Conservation (phyloP, 1,284 basidiomycete genomes). For the Grifola frondosa region DNA sequence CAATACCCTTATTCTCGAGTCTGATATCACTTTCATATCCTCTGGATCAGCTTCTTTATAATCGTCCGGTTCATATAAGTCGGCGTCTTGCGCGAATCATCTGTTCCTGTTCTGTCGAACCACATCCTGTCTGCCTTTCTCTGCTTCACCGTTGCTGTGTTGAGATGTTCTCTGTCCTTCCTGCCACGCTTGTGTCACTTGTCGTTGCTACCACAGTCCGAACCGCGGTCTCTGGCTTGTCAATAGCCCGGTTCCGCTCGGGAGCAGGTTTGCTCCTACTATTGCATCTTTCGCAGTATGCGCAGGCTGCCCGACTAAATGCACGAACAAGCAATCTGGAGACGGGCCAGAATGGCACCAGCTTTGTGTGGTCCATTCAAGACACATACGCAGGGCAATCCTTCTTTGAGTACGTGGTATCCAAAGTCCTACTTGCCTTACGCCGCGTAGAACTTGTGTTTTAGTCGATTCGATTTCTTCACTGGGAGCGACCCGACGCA, state of each 20-base stretch:
- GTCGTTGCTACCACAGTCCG: conserved; percentile 8
- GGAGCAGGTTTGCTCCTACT: conserved; percentile 13
- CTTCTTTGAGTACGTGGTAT: conserved; percentile 40
- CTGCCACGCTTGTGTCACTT: conserved; percentile 18
- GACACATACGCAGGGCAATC: conserved; percentile 34
- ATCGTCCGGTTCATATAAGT: conserved; percentile 14
- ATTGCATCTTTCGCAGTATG: conserved; percentile 3
- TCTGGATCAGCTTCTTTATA: conserved; percentile 12
- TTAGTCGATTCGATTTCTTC: conserved; percentile 62
- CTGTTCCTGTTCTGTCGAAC: background rate
- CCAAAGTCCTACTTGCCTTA: too few relatives aligned
- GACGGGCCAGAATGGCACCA: conserved; percentile 26
- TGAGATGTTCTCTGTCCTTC: conserved; percentile 20
- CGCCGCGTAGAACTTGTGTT: too few relatives aligned
- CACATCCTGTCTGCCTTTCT: conserved; percentile 1
- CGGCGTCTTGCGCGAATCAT: conserved; percentile 10
- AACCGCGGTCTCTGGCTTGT: conserved; percentile 1
- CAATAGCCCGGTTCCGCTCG: background rate
- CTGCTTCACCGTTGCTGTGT: background rate
- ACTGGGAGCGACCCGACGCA: conserved; percentile 63
- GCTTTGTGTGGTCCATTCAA: conserved; percentile 37
- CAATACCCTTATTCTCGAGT: too few relatives aligned
- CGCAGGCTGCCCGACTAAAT: conserved; percentile 16
- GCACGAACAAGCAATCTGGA: conserved; percentile 24
- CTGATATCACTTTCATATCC: conserved; percentile 13